Percentiles rank a stretch among this genome's conserved stretches.
These are phyloP conservation scores for Pilasporangium apinafurcum DNA, from an alignment of 352 stramenopile species.

Conservation along the genomic window DNA sequence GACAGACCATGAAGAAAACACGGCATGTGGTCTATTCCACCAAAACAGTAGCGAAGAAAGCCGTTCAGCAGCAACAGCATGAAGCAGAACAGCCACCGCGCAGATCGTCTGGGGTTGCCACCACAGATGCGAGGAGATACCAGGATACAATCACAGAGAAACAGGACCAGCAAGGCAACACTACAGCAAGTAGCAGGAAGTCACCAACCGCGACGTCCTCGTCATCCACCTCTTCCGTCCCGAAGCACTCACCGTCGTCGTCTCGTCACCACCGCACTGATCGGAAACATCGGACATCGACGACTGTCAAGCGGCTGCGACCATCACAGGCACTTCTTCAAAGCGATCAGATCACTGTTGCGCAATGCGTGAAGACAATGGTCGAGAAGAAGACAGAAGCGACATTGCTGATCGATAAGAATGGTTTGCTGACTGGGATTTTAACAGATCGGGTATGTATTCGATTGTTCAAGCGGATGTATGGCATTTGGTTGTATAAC, in stretches of 20 bases:
- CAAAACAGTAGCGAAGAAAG: constrained; percentile 36
- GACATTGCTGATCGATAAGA: constrained; percentile 87
- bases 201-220: neutral
- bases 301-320: constrained; percentile 48
- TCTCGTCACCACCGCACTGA: no score
- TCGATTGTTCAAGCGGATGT: neutral
- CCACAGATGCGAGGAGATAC: constrained; percentile 2
- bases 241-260: constrained; percentile 5
- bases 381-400: constrained; percentile 88
- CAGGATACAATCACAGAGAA: neutral
- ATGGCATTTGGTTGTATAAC: neutral
- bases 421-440: constrained; percentile 91
- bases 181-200: constrained; percentile 8
- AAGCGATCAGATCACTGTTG: constrained; percentile 58
- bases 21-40: constrained; percentile 63
- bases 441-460: constrained; percentile 87
- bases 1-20: constrained; percentile 19
- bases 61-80: constrained; percentile 17
- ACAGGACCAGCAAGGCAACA: constrained; percentile 1
- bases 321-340: constrained; percentile 68
- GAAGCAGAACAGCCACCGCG: constrained; percentile 2
- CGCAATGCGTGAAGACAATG: constrained; percentile 81
- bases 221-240: constrained; percentile 5
- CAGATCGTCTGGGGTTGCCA: constrained; percentile 2
- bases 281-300: no score